Conservation (phyloP, 1,284 basidiomycete genomes). For the Puccinia horiana region DNA sequence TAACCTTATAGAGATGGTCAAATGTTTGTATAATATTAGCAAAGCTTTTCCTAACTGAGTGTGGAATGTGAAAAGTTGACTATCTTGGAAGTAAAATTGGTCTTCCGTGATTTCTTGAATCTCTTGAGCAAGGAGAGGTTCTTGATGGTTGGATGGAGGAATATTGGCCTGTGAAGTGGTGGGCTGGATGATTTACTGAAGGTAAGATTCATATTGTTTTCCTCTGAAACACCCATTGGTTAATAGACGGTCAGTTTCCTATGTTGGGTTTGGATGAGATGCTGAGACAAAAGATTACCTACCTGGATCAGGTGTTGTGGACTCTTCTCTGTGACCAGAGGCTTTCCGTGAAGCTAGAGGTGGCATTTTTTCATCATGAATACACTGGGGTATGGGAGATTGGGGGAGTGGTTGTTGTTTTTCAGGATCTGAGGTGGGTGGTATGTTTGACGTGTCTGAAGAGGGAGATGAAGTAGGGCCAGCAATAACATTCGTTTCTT, state of each 20-base stretch:
- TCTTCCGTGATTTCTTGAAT: not conserved
- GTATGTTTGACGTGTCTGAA: not conserved
- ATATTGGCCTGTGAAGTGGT: not conserved
- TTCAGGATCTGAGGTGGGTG: not conserved
- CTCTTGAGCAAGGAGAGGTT: constrained; percentile 4
- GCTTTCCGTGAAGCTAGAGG: too few species aligned
- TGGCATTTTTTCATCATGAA: too few species aligned
- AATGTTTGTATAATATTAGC: not conserved
- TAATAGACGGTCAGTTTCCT: not conserved
- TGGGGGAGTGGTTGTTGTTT: not conserved
- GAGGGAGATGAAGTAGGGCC: not conserved
- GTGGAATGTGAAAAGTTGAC: not conserved
- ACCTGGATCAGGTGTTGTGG: not conserved
- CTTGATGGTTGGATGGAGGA: not conserved
- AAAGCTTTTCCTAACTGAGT: not conserved
- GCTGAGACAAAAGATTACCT: not conserved
- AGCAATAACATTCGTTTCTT: too few species aligned
- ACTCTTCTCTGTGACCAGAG: not conserved
- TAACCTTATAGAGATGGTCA: constrained; percentile 2
- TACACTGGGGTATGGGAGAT: not conserved
- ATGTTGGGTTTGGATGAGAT: not conserved
- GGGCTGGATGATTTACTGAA: not conserved
- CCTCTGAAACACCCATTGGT: not conserved
- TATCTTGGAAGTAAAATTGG: not conserved
- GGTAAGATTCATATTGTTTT: not conserved